A percentile compares a stretch with the other conserved stretches of the same genome.
phyloP scores from a whole-genome alignment of 1,284 basidiomycete species.

The Coniophora puteana region DNA sequence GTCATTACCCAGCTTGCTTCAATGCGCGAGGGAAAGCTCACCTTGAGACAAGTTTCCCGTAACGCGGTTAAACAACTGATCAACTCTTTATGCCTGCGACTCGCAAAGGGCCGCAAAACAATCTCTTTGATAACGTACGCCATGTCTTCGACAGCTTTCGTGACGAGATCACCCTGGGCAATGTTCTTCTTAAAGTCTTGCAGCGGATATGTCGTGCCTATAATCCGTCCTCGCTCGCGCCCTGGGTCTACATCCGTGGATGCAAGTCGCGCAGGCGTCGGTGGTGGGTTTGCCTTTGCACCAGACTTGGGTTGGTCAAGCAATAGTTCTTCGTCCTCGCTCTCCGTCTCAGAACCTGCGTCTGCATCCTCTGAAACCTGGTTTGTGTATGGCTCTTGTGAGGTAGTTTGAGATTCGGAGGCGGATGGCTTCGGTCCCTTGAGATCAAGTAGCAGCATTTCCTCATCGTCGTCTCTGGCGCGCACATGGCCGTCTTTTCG shows the following conservation, averaged over 20 bases:
- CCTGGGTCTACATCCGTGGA: constrained; percentile 41
- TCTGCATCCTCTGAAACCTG: constrained; percentile 24
- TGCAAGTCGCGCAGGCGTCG: constrained; percentile 49
- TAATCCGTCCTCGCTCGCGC: constrained; percentile 51
- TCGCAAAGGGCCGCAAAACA: constrained; percentile 65
- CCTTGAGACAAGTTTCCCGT: constrained; percentile 62
- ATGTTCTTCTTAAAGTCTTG: constrained; percentile 73
- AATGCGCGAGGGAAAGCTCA: constrained; percentile 24
- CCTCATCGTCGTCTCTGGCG: constrained; percentile 61
- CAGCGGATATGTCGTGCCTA: constrained; percentile 72
- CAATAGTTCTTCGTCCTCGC: constrained; percentile 31
- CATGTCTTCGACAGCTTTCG: constrained; percentile 80
- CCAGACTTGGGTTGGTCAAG: constrained; percentile 17
- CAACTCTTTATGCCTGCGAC: constrained; percentile 62
- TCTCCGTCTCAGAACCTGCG: constrained; percentile 46
- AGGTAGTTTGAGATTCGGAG: constrained; percentile 3
- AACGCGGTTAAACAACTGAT: constrained; percentile 68
- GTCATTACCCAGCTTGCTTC: neutral
- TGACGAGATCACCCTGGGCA: constrained; percentile 70
- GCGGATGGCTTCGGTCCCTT: constrained; percentile 28
- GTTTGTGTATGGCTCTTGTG: constrained; percentile 18
- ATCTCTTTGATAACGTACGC: constrained; percentile 69
- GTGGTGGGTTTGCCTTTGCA: constrained; percentile 25
- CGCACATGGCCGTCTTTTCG: constrained; percentile 60
- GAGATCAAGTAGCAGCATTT: constrained; percentile 56